Evolutionary conservation across 345 rosid genomes (phyloP), one percentile per base, ranked within the genome.

Genomic region (Kernera saxatilis): DNA sequence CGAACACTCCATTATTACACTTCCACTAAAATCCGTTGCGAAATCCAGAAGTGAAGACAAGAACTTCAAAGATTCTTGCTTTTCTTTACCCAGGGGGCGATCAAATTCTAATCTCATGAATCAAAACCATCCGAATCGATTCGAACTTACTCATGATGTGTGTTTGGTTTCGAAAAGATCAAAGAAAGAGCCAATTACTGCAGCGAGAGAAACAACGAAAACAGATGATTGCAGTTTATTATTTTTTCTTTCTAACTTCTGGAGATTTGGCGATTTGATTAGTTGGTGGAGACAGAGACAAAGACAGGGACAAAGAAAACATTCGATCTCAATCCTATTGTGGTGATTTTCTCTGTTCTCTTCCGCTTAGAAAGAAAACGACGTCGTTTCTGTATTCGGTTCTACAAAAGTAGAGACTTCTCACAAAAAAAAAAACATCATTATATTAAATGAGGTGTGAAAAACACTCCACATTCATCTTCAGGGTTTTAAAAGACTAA

Each of bases 1-100:
- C 22, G 88, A 80, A 40, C 73, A 67, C 85, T 85, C 91, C 67
- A 80, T 75, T 23, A 51, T 37, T 77, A 69, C 77, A 45, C 53
- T 60, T 14, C 6, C 29, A 33, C 19, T 66, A 22, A 27, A 35
- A 18, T 10, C 33, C 6, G 57, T 35, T 6, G 14, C n/a, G 6
- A 55, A 48, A 8, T 15, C 48, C 8, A 64, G n/a, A n/a, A n/a
- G n/a, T 41, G 53, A 62, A 44, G 49, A 26, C 27, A 17, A 22
- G 26, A 13, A 41, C 5, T 43, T 37, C 29, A 53, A 63, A 52
- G 48, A 32, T 14, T 15, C 22, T 36, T 7, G 2, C n/a, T 48
- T 66, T 27, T 36, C 27, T 21, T 5, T 17, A 46, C 22, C 46
- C 35, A 27, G 1, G 39, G 13, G 36, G 39, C 8, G 36, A 63